phyloP scores from a whole-genome alignment of 116 monocot genomes.

The Thalassia testudinum region DNA sequence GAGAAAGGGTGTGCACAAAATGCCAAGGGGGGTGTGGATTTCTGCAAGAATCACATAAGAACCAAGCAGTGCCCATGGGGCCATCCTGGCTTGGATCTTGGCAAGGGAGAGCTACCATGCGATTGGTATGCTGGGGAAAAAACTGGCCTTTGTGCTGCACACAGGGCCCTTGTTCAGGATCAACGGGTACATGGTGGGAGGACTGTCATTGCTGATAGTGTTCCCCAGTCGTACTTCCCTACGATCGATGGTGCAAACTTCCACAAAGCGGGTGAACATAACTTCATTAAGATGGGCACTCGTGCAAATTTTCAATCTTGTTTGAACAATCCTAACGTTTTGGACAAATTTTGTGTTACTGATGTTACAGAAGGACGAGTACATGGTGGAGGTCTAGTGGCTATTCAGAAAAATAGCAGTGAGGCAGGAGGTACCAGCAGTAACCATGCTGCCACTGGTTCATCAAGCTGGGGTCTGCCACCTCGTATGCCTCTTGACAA shows the following conservation, averaged over 20 bases:
- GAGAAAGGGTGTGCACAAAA: constrained; percentile 55
- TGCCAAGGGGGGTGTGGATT: constrained; percentile 73
- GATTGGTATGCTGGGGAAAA: constrained; percentile 43
- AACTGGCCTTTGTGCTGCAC: constrained; percentile 39
- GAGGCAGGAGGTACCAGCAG: too few species aligned
- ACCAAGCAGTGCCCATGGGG: constrained; percentile 71
- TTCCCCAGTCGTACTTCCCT: constrained; percentile 3
- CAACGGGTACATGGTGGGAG: constrained; percentile 49
- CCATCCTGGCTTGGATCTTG: constrained; percentile 18
- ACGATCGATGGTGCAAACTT: not conserved
- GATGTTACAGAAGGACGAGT: constrained; percentile 35
- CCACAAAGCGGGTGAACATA: not conserved
- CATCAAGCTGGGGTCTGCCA: too few species aligned
- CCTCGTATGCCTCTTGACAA: too few species aligned
- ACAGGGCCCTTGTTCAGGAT: constrained; percentile 46
- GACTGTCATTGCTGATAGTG: constrained; percentile 4
- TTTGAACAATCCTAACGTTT: constrained; percentile 1
- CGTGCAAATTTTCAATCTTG: constrained; percentile 1
- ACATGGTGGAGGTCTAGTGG: constrained; percentile 41
- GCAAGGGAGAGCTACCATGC: constrained; percentile 17
- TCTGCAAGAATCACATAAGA: constrained; percentile 81
- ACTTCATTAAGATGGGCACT: too few species aligned
- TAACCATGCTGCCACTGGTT: too few species aligned
- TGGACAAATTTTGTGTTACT: not conserved
- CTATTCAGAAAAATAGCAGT: constrained; percentile 15